Evolutionary conservation across 108 stramenopile species (phyloP), one percentile per base, ranked within the genome.

Genomic region (Cyclotella sp.): DNA sequence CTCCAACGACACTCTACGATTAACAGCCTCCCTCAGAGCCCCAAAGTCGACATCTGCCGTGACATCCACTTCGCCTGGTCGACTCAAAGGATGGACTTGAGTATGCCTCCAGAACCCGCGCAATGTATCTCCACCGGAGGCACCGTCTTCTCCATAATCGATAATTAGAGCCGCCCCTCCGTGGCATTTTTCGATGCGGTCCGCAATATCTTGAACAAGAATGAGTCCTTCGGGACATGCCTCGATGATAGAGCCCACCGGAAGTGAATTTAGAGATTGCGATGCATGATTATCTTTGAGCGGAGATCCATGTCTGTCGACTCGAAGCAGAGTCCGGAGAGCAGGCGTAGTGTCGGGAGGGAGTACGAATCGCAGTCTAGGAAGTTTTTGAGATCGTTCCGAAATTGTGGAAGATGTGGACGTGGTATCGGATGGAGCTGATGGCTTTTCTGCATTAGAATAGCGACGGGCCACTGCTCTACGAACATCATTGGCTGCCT

Each of bases 31-130:
- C 57, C 85, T 84, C 40, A 95, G 65, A 14, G 93, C 94, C 64
- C 84, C 85, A 83, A 99, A 99, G 68, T 99, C 97, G n/a, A 98
- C 99, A 85, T 99, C 99, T 24, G 97, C 98, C 7, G 97, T 98
- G 26, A 99, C 84, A 76, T 99, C 98, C 10, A 96, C 94, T 72
- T 82, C 79, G 19, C 98, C 98, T 27, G 98, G 98, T 64, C 75
- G 76, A 45, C 87, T 86, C 18, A 97, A 81, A 22, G 91, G 77
- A n/a, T 86, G 73, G 12, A 97, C 95, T 85, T 97, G 96, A 45
- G 85, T 64, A 71, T 98, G 98, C 21, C 76, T 84, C 45, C 84
- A 85, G 80, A 99, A 98, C 54, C 91, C 97, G 27, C 99, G 92
- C 58, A 98, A 41, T 4, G 95, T 91, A 66, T 97, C 97, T 18